A percentile compares a stretch with the other conserved stretches of the same genome.
phyloP scores from a whole-genome alignment of 306 rosid species.

The Vicia faba region DNA sequence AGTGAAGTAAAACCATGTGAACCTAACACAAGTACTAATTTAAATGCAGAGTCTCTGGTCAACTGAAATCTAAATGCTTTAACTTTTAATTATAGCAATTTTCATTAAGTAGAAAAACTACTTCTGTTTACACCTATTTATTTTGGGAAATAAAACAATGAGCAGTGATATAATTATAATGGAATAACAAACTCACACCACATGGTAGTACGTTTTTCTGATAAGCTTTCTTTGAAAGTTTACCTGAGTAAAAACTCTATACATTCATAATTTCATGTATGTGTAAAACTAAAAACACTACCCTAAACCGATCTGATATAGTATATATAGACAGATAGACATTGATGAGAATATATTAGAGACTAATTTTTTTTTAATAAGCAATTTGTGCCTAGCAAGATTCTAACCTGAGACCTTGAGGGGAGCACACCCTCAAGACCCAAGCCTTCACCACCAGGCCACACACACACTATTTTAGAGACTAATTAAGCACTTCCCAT shows the following conservation, averaged over 20 bases:
- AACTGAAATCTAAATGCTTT: not conserved
- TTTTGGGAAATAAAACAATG: conserved; percentile 13
- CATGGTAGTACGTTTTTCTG: not conserved
- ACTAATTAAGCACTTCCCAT: conserved; percentile 7
- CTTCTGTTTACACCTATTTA: not conserved
- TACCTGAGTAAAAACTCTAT: not conserved
- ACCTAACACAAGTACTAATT: no score
- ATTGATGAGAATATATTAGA: not conserved
- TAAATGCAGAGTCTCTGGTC: not conserved
- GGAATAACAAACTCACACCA: not conserved
- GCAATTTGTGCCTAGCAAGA: no score
- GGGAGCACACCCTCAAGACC: no score
- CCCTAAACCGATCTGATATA: no score
- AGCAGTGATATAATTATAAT: not conserved
- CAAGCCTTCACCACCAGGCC: no score
- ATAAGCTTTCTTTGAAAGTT: not conserved
- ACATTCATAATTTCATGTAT: not conserved
- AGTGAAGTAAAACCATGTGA: no score
- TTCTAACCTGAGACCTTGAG: no score
- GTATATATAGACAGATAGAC: no score
- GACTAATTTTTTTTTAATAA: no score
- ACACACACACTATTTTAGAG: no score
- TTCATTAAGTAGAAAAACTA: not conserved
- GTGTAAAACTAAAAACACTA: not conserved
- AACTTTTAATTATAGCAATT: not conserved